These are phyloP conservation scores for Trifolium repens DNA, from an alignment of 306 rosid genomes.

Conservation along the genomic window DNA sequence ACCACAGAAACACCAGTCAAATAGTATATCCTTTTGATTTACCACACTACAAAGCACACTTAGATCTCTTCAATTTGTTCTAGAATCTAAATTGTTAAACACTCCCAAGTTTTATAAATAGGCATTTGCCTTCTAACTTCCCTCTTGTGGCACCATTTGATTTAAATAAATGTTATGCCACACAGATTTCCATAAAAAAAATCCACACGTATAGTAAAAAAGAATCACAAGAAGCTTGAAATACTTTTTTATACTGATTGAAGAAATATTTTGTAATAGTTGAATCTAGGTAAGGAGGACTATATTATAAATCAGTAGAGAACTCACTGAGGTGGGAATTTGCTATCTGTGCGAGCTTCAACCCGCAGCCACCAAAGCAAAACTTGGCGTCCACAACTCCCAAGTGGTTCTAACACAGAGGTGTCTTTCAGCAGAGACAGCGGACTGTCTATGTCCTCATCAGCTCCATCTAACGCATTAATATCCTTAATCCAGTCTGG, in stretches of 20 bases:
- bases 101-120: conserved; percentile 2
- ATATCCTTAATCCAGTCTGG: conserved; percentile 86
- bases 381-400: conserved; percentile 92
- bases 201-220: background rate
- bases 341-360: conserved; percentile 98
- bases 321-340: conserved; percentile 87
- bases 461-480: conserved; percentile 56
- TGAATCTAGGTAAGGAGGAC: conserved; percentile 6
- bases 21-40: conserved; percentile 17
- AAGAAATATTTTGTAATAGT: conserved; percentile 14
- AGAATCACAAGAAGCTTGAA: conserved; percentile 13
- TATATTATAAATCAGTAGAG: conserved; percentile 24
- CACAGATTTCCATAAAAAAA: background rate
- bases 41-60: background rate
- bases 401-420: conserved; percentile 91
- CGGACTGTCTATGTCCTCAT: conserved; percentile 70
- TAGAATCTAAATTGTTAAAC: conserved; percentile 10
- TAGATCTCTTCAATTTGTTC: conserved; percentile 1
- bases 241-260: background rate
- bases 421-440: conserved; percentile 72
- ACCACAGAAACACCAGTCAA: conserved; percentile 10
- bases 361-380: conserved; percentile 98
- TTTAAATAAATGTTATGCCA: conserved; percentile 27
- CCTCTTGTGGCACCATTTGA: background rate
- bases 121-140: conserved; percentile 16